Conservation (phyloP, 2,329 filamentous ascomycete genomes). For the Lasiodiplodia citricola region DNA sequence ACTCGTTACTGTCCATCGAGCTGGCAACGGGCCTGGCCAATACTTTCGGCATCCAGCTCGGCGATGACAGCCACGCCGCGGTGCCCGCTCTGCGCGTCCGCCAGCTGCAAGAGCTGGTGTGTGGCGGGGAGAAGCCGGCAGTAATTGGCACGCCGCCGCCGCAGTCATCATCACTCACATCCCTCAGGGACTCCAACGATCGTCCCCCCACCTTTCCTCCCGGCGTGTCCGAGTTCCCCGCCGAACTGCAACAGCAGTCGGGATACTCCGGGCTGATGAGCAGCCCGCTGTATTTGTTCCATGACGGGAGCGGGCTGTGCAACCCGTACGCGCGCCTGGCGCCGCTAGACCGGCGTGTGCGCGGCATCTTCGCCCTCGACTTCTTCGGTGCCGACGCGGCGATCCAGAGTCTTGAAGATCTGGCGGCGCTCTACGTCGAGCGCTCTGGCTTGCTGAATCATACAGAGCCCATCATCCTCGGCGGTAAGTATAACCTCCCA, state of each 20-base stretch:
- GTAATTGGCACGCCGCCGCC: too few species aligned
- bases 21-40: constrained; percentile 30
- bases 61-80: background rate
- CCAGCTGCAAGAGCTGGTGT: background rate
- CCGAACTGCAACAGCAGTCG: background rate
- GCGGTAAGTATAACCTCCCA: background rate
- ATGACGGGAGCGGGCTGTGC: constrained; percentile 54
- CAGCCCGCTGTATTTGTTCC: constrained; percentile 53
- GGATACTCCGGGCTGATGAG: too few species aligned
- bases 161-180: background rate
- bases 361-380: constrained; percentile 32
- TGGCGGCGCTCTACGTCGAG: background rate
- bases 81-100: constrained; percentile 1
- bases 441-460: background rate
- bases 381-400: constrained; percentile 28
- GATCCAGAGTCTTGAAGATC: background rate
- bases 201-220: background rate
- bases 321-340: constrained; percentile 33
- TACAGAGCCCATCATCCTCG: background rate
- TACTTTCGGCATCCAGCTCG: constrained; percentile 33
- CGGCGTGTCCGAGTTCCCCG: background rate
- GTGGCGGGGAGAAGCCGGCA: too few species aligned
- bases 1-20: constrained; percentile 37
- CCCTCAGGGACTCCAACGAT: background rate
- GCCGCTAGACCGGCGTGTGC: constrained; percentile 28